A percentile compares a stretch with the other conserved stretches of the same genome.
phyloP scores from a whole-genome alignment of 352 stramenopile species.

The Phytophthora multivora region DNA sequence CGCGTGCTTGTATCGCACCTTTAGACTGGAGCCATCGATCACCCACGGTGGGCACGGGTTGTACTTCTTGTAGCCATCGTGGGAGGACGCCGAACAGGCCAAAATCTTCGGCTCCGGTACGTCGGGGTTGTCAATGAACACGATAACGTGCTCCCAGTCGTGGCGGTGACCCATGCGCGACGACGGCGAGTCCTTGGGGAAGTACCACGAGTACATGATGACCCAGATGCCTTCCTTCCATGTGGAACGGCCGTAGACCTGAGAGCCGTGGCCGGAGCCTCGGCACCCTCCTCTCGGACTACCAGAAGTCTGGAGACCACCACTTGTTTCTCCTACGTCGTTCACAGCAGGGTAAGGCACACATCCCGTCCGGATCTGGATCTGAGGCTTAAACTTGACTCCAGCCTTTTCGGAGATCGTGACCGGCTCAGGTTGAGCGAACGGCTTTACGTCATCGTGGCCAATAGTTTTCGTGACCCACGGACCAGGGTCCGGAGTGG shows the following conservation, averaged over 20 bases:
- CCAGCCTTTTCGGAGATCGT: conserved; percentile 8
- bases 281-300: not conserved
- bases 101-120: conserved; percentile 1
- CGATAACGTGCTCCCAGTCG: conserved; percentile 5
- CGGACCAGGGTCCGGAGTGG: too few species aligned
- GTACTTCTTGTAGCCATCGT: conserved; percentile 8
- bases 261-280: conserved; percentile 4
- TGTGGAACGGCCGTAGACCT: conserved; percentile 3
- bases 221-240: not conserved
- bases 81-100: conserved; percentile 2
- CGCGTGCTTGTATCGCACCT: conserved; percentile 2
- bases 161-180: conserved; percentile 3
- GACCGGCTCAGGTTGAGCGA: conserved; percentile 1
- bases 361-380: conserved; percentile 4
- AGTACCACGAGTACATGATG: conserved; percentile 14
- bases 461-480: not conserved
- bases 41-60: not conserved
- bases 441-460: conserved; percentile 1
- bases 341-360: conserved; percentile 4
- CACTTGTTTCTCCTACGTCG: not conserved
- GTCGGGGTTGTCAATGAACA: conserved; percentile 8
- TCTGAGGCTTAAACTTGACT: conserved; percentile 10
- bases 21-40: conserved; percentile 3
- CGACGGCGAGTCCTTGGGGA: conserved; percentile 1
- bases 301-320: not conserved